These are phyloP conservation scores for Gnetum montanum DNA, from an alignment of 75 land plant species.

Conservation along the genomic window DNA sequence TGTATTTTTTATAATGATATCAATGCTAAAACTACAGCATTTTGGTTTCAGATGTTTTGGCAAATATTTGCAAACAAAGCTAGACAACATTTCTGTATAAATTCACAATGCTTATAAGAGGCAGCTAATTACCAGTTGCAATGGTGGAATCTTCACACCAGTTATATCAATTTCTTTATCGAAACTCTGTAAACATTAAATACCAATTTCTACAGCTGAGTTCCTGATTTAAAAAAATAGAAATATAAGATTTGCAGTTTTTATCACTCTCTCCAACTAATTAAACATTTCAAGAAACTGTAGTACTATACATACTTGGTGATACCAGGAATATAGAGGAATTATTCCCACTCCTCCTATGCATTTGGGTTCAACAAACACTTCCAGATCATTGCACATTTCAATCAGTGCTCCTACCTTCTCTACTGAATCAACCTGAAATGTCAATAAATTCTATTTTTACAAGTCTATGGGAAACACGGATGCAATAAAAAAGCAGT, in stretches of 20 bases:
- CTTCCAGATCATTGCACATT: constrained; percentile 51
- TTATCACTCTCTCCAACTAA: too few species aligned
- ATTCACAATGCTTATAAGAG: too few species aligned
- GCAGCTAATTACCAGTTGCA: constrained; percentile 53
- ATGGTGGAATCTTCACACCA: constrained; percentile 51
- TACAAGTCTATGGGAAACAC: too few species aligned
- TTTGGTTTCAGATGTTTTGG: too few species aligned
- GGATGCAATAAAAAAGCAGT: neutral
- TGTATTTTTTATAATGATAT: too few species aligned
- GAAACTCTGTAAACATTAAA: constrained; percentile 81
- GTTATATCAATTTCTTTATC: constrained; percentile 70
- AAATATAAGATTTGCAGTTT: too few species aligned
- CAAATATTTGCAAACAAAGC: too few species aligned
- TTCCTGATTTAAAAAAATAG: neutral
- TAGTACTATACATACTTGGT: constrained; percentile 44
- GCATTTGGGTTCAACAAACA: constrained; percentile 42
- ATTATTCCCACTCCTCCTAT: constrained; percentile 64
- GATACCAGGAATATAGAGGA: constrained; percentile 92
- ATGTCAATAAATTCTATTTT: neutral
- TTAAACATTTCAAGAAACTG: neutral
- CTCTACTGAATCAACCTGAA: constrained; percentile 63
- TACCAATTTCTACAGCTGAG: neutral
- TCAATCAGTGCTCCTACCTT: constrained; percentile 58
- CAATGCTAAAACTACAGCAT: too few species aligned
- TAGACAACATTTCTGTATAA: too few species aligned